Evolutionary conservation across 306 rosid species (phyloP).

Genomic region (Malus domestica): ASM211411v1 NC_041795.1:11202501-11203000

Average conservation of each 20-base stretch:
- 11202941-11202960: background rate
- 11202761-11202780: constrained; percentile 86
- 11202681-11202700: background rate
- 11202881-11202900: constrained; percentile 45
- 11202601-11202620: background rate
- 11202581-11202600: background rate
- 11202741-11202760: constrained; percentile 97
- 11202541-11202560: too few species aligned
- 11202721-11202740: constrained; percentile 84
- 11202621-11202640: too few species aligned
- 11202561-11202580: too few species aligned
- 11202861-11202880: constrained; percentile 81
- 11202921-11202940: background rate
- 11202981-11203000: background rate
- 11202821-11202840: constrained; percentile 71
- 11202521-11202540: too few species aligned
- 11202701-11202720: constrained; percentile 20
- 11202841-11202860: constrained; percentile 64
- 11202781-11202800: constrained; percentile 95
- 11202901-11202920: constrained; percentile 38
- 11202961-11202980: background rate
- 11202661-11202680: background rate
- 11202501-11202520: too few species aligned
- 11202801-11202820: constrained; percentile 98
- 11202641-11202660: background rate